Evolutionary conservation across 2,329 filamentous ascomycete species (phyloP).

Genomic region (Arachnomyces sp.): DNA sequence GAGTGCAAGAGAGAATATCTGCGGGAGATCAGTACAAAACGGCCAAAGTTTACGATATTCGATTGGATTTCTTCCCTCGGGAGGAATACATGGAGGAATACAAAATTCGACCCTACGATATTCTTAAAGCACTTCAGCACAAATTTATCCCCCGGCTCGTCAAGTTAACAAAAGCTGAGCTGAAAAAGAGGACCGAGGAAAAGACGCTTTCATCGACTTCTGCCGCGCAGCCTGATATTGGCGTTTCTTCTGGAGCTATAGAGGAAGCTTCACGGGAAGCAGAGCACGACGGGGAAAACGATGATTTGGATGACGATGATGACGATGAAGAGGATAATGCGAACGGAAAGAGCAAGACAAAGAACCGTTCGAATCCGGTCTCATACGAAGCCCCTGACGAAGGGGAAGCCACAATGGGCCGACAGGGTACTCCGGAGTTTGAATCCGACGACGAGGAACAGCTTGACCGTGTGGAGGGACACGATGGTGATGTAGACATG

Average conservation of each 20-base stretch:
- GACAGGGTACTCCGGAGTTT: slow-evolving; percentile 53
- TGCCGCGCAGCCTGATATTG: slow-evolving; percentile 70
- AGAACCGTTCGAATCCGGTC: slow-evolving; percentile 71
- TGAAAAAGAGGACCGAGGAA: slow-evolving; percentile 66
- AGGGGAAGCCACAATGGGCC: slow-evolving; percentile 73
- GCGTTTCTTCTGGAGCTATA: slow-evolving; percentile 52
- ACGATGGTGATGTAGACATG: slow-evolving; percentile 31
- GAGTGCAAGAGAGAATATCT: slow-evolving; percentile 71
- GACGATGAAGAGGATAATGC: slow-evolving; percentile 73
- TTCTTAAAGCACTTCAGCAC: slow-evolving; percentile 70
- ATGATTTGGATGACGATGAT: slow-evolving; percentile 53
- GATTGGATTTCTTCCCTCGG: slow-evolving; percentile 74
- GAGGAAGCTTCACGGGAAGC: slow-evolving; percentile 43
- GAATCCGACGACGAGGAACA: slow-evolving; percentile 48
- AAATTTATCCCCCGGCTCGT: slow-evolving; percentile 69
- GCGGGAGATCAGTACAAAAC: slow-evolving; percentile 59
- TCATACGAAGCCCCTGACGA: slow-evolving; percentile 92
- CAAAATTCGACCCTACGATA: slow-evolving; percentile 69
- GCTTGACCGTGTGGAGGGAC: slow-evolving; percentile 24
- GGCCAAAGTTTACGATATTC: slow-evolving; percentile 79
- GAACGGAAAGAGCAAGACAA: slow-evolving; percentile 54
- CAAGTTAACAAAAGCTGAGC: slow-evolving; percentile 63
- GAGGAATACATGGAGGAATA: slow-evolving; percentile 81
- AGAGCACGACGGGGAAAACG: slow-evolving; percentile 42
- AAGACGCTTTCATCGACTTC: slow-evolving; percentile 49